Evolutionary conservation across 305 asterid genomes (phyloP), one percentile per base, ranked within the genome.

Genomic region (Solanum hybrid): DNA sequence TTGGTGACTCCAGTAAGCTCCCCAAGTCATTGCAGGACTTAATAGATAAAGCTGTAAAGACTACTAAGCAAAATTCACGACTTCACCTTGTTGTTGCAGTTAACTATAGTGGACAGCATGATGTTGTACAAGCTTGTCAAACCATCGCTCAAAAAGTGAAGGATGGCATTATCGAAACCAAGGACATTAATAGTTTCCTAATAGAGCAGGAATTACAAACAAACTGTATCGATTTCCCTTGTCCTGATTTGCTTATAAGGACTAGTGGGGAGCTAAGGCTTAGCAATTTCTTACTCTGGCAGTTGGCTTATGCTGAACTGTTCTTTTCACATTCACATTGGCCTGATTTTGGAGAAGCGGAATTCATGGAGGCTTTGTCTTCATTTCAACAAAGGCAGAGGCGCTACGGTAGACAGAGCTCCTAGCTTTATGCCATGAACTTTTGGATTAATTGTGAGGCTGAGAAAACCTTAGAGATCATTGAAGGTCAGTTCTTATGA

Each of bases 261-360:
- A 94, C 97, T 37, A 95, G 97, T 88, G 98, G 96, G 5, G 97
- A 94, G 91, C 91, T 89, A 66, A 91, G 97, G 85, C 89, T 95
- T 82, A 94, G 98, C 85, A 95, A 95, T 88, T 94, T 95, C 92
- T 87, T 94, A 64, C 88, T 95, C 40, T 95, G 98, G 98, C 97
- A 95, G 92, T 90, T 94, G 85, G 98, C 98, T n/a, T 95, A 93
- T 85, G 88, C 96, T n/a, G 95, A 95, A 90, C 92, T 94, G 1
- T 91, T 90, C 88, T 94, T 95, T 89, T 75, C 92, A 3, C 38
- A 88, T 71, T 86, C 93, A 12, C 92, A 89, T n/a, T 94, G 95
- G 96, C 96, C 95, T 51, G 96, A 94, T 37, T 94, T 94, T 86
- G 94, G 95, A 72, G 95, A 94, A 88, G 90, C 89, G 7, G 96